Evolutionary conservation across 768 basidiomycete species (phyloP), one percentile per base, ranked within the genome.

Genomic region (Trametes villosa): DNA sequence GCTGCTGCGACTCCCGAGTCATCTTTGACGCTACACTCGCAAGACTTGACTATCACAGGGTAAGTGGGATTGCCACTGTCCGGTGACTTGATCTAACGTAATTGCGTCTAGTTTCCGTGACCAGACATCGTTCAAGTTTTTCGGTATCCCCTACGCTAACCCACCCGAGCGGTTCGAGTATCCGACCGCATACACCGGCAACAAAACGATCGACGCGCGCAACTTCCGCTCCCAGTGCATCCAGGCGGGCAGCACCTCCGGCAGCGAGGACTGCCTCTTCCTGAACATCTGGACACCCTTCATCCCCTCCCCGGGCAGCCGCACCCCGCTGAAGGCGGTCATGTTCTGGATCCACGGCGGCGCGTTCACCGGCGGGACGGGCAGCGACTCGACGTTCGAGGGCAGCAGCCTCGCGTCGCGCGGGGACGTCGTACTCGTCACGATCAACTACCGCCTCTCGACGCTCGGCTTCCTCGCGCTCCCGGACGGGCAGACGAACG

Each of bases 301-400:
- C 64, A 56, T 78, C 18, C 74, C 77, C 0, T n/a, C 64, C 20
- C 49, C 66, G 12, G 55, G 31, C 31, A 47, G 58, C 7, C 61
- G 64, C 24, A 55, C 59, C 7, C 52, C 66, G 4, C 68, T 76
- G 18, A 80, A 77, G 51, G 77, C 82, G 0, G 80, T 81, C 20
- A 72, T 82, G 73, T 77, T 83, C 66, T 82, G 76, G 78, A 82
- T 83, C 31, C 80, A 83, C 45, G 81, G 82, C 3, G 81, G 81
- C 2, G 79, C 79, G 12, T 81, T 78, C 56, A 78, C 76, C 0
- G 63, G 72, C 12, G 80, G 80, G 2, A 72, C 73, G 41, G 76
- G 76, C 4, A 74, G 74, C 13, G 77, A 79, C 59, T 62, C 74
- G 0, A 74, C 75, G 3, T 81, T 73, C 63, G 79, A 79, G 33